phyloP scores from a whole-genome alignment of 352 stramenopile genomes.

The Phytophthora sp. region DNA sequence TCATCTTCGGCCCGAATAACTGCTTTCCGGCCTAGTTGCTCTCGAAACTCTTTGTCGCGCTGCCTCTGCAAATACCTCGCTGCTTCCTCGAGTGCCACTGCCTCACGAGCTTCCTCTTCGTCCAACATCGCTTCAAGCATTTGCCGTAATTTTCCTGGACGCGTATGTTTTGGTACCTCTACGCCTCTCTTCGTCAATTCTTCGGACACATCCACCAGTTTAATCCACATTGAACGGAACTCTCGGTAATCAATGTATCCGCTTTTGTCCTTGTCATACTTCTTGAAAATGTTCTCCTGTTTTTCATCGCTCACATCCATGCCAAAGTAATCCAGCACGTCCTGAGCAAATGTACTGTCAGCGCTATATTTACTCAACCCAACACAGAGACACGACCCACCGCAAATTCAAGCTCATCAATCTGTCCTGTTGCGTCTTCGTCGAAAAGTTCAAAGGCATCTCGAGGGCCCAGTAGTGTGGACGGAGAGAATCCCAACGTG shows the following conservation, averaged over 20 bases:
- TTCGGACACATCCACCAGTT: slow-evolving; percentile 77
- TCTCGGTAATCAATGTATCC: slow-evolving; percentile 94
- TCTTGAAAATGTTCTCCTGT: slow-evolving; percentile 92
- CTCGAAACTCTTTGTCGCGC: slow-evolving; percentile 64
- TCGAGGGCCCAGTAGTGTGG: slow-evolving; percentile 76
- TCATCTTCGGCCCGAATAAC: slow-evolving; percentile 82
- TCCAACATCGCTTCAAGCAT: slow-evolving; percentile 91
- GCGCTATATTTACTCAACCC: background rate
- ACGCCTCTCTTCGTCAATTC: slow-evolving; percentile 88
- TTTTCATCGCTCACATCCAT: slow-evolving; percentile 90
- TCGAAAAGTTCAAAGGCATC: slow-evolving; percentile 94
- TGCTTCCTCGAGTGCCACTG: slow-evolving; percentile 78
- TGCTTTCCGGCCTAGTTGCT: slow-evolving; percentile 55
- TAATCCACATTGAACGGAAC: slow-evolving; percentile 93
- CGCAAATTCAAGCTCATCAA: slow-evolving; percentile 94
- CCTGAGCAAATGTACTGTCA: slow-evolving; percentile 33
- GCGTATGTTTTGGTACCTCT: slow-evolving; percentile 90
- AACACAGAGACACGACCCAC: slow-evolving; percentile 32
- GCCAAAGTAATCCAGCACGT: slow-evolving; percentile 94
- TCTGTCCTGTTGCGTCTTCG: slow-evolving; percentile 85
- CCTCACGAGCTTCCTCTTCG: slow-evolving; percentile 89
- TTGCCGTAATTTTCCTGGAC: slow-evolving; percentile 74
- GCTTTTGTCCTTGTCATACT: slow-evolving; percentile 93
- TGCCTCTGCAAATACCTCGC: slow-evolving; percentile 78
- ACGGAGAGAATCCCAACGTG: slow-evolving; percentile 84